phyloP scores from a whole-genome alignment of 805 yeast genomes.

The Brettanomyces anomalus region DNA sequence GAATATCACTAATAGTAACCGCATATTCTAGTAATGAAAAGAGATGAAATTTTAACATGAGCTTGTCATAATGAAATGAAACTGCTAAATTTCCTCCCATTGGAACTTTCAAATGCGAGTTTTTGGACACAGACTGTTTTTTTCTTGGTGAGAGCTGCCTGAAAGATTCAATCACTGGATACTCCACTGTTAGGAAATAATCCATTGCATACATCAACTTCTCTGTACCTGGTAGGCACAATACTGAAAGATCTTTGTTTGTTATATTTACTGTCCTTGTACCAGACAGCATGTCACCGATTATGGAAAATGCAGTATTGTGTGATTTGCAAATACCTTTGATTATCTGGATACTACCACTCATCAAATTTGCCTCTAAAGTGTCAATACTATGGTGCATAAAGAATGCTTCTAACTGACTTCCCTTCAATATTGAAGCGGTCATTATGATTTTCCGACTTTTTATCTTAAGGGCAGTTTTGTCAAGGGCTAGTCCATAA shows the following conservation, averaged over 20 bases:
- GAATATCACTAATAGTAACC: constrained; percentile 5
- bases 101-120: neutral
- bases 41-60: constrained; percentile 4
- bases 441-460: constrained; percentile 15
- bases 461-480: constrained; percentile 8
- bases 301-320: constrained; percentile 11
- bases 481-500: constrained; percentile 16
- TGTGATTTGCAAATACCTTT: constrained; percentile 10
- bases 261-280: constrained; percentile 13
- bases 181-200: constrained; percentile 16
- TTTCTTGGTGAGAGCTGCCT: neutral
- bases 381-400: neutral
- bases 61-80: neutral
- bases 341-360: constrained; percentile 7
- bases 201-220: constrained; percentile 14
- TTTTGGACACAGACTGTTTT: neutral
- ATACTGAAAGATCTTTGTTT: constrained; percentile 9
- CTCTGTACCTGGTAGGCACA: constrained; percentile 15
- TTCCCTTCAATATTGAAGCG: constrained; percentile 8
- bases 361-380: constrained; percentile 6
- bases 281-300: constrained; percentile 16
- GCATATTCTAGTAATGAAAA: constrained; percentile 10
- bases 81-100: neutral
- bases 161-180: constrained; percentile 12
- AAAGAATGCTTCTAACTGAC: neutral